These are phyloP conservation scores for Cinnamomum chago DNA, from an alignment of 164 flowering plant genomes.

Conservation along the genomic window DNA sequence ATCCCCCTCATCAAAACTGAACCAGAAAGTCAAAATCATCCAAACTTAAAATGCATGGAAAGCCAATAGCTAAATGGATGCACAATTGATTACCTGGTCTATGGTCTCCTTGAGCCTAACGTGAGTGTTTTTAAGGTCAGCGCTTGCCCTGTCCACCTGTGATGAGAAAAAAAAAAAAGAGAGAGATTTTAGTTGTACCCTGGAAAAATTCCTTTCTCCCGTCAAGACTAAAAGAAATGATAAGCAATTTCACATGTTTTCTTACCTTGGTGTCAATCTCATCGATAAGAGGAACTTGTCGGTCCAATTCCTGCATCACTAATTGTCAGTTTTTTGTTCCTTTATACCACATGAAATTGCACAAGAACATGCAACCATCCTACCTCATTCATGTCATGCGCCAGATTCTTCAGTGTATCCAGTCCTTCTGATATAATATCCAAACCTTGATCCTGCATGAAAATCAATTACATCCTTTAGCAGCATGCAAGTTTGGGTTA, in stretches of 20 bases:
- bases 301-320: constrained; percentile 68
- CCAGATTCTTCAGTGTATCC: constrained; percentile 90
- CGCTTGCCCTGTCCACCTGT: constrained; percentile 86
- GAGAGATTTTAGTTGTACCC: neutral
- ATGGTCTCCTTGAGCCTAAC: constrained; percentile 93
- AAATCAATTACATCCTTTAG: neutral
- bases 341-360: neutral
- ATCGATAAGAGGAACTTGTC: constrained; percentile 95
- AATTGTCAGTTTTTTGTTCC: neutral
- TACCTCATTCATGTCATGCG: constrained; percentile 98
- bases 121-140: constrained; percentile 96
- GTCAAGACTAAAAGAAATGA: neutral
- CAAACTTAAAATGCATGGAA: neutral
- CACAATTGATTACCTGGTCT: constrained; percentile 54
- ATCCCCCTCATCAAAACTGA: neutral
- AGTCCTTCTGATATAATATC: constrained; percentile 86
- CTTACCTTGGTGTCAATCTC: constrained; percentile 91
- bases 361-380: constrained; percentile 1
- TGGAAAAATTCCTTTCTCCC: neutral
- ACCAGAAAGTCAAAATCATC: neutral
- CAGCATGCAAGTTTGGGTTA: neutral
- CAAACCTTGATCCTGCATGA: constrained; percentile 79
- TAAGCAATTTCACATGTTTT: neutral
- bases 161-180: neutral
- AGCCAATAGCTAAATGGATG: neutral